A percentile compares a stretch with the other conserved stretches of the same genome.
These are phyloP conservation scores for Oryza longistaminata DNA, from an alignment of 176 grass and related monocot species.

Conservation along the genomic window DNA sequence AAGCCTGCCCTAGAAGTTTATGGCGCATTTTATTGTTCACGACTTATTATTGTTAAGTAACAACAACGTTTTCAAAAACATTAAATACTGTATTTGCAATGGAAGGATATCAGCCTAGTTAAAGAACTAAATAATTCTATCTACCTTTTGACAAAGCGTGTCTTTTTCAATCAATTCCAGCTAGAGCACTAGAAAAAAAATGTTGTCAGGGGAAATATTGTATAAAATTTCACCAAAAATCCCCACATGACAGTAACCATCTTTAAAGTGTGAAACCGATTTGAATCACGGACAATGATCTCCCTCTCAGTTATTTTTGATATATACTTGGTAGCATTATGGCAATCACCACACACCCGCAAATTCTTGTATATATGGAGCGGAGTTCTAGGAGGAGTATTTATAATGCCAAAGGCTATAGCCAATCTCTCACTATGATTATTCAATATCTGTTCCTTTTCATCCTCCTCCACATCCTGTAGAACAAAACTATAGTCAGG, in stretches of 20 bases:
- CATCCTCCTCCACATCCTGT: constrained; percentile 74
- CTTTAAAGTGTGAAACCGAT: constrained; percentile 81
- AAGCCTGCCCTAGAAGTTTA: background rate
- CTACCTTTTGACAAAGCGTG: constrained; percentile 17
- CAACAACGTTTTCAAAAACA: background rate
- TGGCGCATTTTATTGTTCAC: background rate
- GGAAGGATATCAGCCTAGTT: background rate
- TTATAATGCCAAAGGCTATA: constrained; percentile 74
- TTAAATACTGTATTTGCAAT: constrained; percentile 2
- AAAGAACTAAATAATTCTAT: constrained; percentile 13
- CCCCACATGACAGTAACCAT: constrained; percentile 70
- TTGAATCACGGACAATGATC: constrained; percentile 76
- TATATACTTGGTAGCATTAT: constrained; percentile 79
- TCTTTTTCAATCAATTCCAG: constrained; percentile 18
- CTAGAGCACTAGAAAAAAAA: background rate
- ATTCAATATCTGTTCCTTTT: constrained; percentile 75
- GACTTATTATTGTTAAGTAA: background rate
- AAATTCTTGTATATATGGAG: constrained; percentile 76
- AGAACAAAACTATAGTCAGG: constrained; percentile 81
- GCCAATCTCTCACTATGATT: constrained; percentile 79
- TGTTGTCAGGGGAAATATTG: background rate
- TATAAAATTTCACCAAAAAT: constrained; percentile 63
- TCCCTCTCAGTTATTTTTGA: constrained; percentile 68
- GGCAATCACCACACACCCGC: constrained; percentile 77
- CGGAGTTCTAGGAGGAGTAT: constrained; percentile 54